Conservation (phyloP, 345 rosid species). For the Eucalyptus brandiana region DNA sequence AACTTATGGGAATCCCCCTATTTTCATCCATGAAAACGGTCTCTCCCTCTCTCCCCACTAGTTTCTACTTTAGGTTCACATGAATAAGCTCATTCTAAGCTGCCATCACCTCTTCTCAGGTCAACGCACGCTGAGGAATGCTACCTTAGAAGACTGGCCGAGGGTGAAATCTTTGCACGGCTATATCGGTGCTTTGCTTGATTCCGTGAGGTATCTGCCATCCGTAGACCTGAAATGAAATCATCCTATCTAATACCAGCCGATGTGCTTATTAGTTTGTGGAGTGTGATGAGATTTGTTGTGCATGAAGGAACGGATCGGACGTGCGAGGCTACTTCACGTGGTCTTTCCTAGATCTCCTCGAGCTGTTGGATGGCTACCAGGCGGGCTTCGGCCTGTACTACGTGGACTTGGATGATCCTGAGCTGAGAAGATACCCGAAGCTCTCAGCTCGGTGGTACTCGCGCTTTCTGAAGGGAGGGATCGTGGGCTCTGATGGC, state of each 20-base stretch:
- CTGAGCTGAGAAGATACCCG: constrained; percentile 19
- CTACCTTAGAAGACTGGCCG: constrained; percentile 24
- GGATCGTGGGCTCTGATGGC: not conserved
- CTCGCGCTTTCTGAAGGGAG: constrained; percentile 24
- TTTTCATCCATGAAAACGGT: constrained; percentile 39
- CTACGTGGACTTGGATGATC: constrained; percentile 30
- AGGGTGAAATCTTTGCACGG: constrained; percentile 28
- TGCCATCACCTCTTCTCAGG: constrained; percentile 12
- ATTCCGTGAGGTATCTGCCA: constrained; percentile 24
- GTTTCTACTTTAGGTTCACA: not conserved
- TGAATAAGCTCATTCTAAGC: not conserved
- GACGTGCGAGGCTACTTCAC: constrained; percentile 32
- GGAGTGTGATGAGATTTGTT: not conserved
- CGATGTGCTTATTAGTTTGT: not conserved
- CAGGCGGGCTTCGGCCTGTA: constrained; percentile 22
- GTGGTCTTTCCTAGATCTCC: constrained; percentile 35
- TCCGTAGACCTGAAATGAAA: not conserved
- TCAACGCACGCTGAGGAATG: constrained; percentile 13
- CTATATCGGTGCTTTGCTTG: constrained; percentile 32
- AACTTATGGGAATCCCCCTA: constrained; percentile 25
- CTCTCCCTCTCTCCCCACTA: not conserved
- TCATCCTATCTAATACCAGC: not conserved
- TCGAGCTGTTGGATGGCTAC: constrained; percentile 27
- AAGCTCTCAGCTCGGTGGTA: constrained; percentile 50
- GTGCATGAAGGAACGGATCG: constrained; percentile 28